A percentile compares a stretch with the other conserved stretches of the same genome.
Conservation (phyloP, 73 alveolate species). For the Tetrahymena malaccensis region DNA sequence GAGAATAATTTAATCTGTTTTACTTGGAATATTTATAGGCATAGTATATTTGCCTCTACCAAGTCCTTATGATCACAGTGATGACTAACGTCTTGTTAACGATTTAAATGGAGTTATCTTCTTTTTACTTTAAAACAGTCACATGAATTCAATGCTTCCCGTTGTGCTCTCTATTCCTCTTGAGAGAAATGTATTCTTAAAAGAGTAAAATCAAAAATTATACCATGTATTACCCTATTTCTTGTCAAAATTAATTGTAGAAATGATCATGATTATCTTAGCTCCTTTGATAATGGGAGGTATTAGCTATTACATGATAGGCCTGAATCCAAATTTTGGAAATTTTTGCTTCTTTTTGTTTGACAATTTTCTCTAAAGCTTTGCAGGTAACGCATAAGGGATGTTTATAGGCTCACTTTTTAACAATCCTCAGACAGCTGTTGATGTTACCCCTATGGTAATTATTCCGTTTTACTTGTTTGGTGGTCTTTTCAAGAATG, state of each 20-base stretch:
- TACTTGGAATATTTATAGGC: constrained; percentile 12
- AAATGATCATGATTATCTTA: not conserved
- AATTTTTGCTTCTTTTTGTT: not conserved
- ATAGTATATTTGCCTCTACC: constrained; percentile 6
- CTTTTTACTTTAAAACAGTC: not conserved
- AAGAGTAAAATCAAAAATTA: constrained; percentile 12
- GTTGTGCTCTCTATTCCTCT: constrained; percentile 4
- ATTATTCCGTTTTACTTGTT: not conserved
- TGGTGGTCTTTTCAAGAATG: not conserved
- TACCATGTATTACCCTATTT: constrained; percentile 14
- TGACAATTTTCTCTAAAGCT: not conserved
- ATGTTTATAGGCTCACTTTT: not conserved
- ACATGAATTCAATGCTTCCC: constrained; percentile 12
- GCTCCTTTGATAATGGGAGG: constrained; percentile 11
- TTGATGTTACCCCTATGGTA: not conserved
- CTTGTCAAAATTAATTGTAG: constrained; percentile 15
- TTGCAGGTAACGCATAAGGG: not conserved
- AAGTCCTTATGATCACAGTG: constrained; percentile 23
- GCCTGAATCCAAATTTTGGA: not conserved
- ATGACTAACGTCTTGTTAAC: constrained; percentile 11
- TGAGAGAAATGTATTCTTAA: constrained; percentile 28
- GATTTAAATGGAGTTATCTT: constrained; percentile 4
- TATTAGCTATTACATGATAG: constrained; percentile 21
- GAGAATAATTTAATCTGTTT: not conserved
- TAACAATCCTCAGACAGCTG: not conserved